Percentiles rank a stretch among this genome's conserved stretches.
Evolutionary conservation across 208 protist genomes (phyloP).

Genomic region (Leishmania tropica): DNA sequence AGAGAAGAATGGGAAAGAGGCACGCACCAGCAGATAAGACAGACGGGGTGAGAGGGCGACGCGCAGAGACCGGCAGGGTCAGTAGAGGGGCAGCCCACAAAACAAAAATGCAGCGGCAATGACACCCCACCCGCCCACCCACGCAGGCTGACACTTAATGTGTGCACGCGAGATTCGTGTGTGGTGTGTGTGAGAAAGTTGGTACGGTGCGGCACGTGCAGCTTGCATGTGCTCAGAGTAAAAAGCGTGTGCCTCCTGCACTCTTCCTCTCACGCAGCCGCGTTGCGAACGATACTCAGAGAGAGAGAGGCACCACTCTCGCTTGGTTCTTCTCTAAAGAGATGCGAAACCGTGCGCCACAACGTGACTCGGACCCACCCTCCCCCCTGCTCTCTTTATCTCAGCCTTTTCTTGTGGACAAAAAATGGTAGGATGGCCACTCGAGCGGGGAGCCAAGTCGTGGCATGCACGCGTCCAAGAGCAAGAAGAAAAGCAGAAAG

Average conservation of each 20-base stretch:
- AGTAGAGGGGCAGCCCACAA: background rate
- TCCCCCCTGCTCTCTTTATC: background rate
- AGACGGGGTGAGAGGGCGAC: background rate
- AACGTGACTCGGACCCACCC: background rate
- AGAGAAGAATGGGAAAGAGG: background rate
- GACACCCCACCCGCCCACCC: background rate
- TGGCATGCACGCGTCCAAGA: too few relatives aligned
- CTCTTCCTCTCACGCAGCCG: background rate
- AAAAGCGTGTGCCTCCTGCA: background rate
- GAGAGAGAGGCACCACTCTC: background rate
- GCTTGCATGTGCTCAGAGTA: background rate
- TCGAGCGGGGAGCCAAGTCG: too few relatives aligned
- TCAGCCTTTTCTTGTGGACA: background rate
- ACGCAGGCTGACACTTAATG: background rate
- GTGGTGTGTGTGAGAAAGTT: too few relatives aligned
- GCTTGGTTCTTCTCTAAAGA: background rate
- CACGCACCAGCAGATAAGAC: background rate
- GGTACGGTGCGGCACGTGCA: background rate
- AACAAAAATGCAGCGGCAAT: background rate
- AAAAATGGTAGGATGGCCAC: too few relatives aligned
- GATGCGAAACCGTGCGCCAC: background rate
- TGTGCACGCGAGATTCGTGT: background rate
- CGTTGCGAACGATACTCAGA: too few relatives aligned
- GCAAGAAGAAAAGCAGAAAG: background rate
- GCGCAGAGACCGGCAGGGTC: background rate